A percentile compares a stretch with the other conserved stretches of the same genome.
Conservation (phyloP, 2,329 filamentous ascomycete genomes). For the Colletotrichum sp. region DNA sequence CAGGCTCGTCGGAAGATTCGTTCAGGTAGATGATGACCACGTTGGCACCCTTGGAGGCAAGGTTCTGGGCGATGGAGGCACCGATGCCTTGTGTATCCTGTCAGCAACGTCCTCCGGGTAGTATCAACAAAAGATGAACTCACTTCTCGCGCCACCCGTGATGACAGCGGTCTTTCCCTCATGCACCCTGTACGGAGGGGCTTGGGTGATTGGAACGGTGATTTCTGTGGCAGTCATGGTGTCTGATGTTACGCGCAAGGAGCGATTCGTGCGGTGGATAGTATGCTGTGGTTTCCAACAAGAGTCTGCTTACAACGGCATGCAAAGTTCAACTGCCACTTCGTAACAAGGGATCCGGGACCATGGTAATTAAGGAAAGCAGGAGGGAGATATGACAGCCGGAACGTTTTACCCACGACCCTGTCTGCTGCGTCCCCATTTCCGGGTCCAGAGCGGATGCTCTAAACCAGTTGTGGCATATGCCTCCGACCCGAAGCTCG, state of each 20-base stretch:
- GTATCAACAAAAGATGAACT: not conserved
- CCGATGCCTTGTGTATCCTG: constrained; percentile 56
- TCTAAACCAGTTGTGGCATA: not conserved
- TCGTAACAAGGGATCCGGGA: not conserved
- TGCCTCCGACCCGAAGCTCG: not conserved
- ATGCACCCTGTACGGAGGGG: constrained; percentile 24
- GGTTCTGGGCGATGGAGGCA: constrained; percentile 59
- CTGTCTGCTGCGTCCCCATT: not conserved
- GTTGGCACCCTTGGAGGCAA: constrained; percentile 65
- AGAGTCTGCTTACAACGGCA: not conserved
- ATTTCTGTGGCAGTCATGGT: constrained; percentile 8
- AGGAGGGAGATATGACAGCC: not conserved
- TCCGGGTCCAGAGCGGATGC: not conserved
- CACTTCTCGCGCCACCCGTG: constrained; percentile 56
- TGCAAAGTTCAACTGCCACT: not conserved
- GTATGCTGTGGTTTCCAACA: not conserved
- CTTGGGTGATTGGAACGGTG: constrained; percentile 16
- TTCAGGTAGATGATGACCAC: constrained; percentile 66
- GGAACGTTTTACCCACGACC: not conserved
- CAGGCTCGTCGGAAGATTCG: constrained; percentile 52
- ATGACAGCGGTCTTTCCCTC: constrained; percentile 57
- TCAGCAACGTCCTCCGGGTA: not conserved
- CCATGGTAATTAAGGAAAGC: constrained; percentile 7
- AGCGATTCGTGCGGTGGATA: not conserved
- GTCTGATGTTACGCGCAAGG: not conserved